phyloP scores from a whole-genome alignment of 2,329 filamentous ascomycete genomes.

The Blastomyces parvus region DNA sequence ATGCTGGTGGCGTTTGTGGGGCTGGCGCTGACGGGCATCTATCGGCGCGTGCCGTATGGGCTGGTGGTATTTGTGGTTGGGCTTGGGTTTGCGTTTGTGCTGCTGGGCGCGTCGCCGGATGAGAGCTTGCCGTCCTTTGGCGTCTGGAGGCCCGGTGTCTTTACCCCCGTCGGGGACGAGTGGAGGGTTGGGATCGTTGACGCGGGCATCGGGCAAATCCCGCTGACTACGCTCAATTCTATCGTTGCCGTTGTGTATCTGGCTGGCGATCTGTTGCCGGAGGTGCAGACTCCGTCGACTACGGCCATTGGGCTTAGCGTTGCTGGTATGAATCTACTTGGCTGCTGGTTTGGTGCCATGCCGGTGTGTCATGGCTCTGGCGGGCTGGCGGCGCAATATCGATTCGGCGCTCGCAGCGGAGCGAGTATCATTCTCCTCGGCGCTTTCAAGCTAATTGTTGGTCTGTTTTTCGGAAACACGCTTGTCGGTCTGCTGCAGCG shows the following conservation, averaged over 20 bases:
- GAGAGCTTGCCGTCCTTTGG: constrained; percentile 44
- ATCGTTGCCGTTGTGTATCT: constrained; percentile 79
- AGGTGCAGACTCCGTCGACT: constrained; percentile 57
- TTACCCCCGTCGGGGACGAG: constrained; percentile 37
- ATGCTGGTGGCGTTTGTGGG: constrained; percentile 62
- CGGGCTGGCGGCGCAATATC: constrained; percentile 79
- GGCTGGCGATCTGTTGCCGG: constrained; percentile 64
- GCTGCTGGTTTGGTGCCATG: constrained; percentile 91
- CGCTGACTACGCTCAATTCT: constrained; percentile 85
- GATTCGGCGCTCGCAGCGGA: constrained; percentile 83
- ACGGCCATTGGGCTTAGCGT: constrained; percentile 75
- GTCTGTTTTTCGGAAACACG: constrained; percentile 62
- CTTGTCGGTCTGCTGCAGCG: constrained; percentile 59
- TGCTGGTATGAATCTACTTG: constrained; percentile 69
- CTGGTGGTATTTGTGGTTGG: constrained; percentile 62
- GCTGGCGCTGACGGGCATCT: constrained; percentile 57
- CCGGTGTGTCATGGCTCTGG: constrained; percentile 90
- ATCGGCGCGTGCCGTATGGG: constrained; percentile 65
- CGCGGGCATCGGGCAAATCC: constrained; percentile 75
- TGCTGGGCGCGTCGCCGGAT: constrained; percentile 17
- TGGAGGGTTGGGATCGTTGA: constrained; percentile 50
- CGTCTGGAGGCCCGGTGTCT: constrained; percentile 51
- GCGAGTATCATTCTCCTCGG: constrained; percentile 75
- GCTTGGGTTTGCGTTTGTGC: constrained; percentile 52
- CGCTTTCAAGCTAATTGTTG: constrained; percentile 62